A percentile compares a stretch with the other conserved stretches of the same genome.
Evolutionary conservation across 1,139 yeast genomes (phyloP).

Genomic region (Yamadazyma dendronema): DNA sequence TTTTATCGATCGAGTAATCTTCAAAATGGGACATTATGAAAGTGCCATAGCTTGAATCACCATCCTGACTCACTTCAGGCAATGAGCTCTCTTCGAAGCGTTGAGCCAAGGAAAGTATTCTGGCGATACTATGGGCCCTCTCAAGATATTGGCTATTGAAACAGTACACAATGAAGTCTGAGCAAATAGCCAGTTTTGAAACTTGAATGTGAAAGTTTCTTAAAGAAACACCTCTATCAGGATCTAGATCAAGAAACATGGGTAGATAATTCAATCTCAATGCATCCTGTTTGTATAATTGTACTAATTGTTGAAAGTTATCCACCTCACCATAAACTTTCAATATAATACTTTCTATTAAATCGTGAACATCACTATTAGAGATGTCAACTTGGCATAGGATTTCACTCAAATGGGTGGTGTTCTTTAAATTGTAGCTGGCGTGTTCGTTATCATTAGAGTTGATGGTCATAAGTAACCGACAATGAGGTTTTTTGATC

Average conservation of each 20-base stretch:
- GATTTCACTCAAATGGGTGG: constrained; percentile 60
- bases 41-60: constrained; percentile 14
- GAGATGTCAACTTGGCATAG: constrained; percentile 47
- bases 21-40: constrained; percentile 15
- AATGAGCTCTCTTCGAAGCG: constrained; percentile 19
- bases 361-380: constrained; percentile 30
- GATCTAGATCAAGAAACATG: constrained; percentile 55
- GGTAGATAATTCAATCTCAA: constrained; percentile 47
- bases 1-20: background rate
- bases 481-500: constrained; percentile 14
- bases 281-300: constrained; percentile 42
- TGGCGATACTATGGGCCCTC: constrained; percentile 31
- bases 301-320: constrained; percentile 11
- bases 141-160: constrained; percentile 35
- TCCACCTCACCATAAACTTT: constrained; percentile 16
- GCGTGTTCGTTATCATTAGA: constrained; percentile 7
- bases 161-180: constrained; percentile 67
- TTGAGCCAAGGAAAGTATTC: constrained; percentile 59
- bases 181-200: constrained; percentile 62
- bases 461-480: constrained; percentile 54
- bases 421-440: constrained; percentile 49
- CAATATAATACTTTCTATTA: constrained; percentile 20
- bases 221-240: constrained; percentile 64
- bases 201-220: constrained; percentile 80
- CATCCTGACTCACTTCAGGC: constrained; percentile 1